A percentile compares a stretch with the other conserved stretches of the same genome.
phyloP scores from a whole-genome alignment of 2,329 filamentous ascomycete species.

The Orbilia quercus region DNA sequence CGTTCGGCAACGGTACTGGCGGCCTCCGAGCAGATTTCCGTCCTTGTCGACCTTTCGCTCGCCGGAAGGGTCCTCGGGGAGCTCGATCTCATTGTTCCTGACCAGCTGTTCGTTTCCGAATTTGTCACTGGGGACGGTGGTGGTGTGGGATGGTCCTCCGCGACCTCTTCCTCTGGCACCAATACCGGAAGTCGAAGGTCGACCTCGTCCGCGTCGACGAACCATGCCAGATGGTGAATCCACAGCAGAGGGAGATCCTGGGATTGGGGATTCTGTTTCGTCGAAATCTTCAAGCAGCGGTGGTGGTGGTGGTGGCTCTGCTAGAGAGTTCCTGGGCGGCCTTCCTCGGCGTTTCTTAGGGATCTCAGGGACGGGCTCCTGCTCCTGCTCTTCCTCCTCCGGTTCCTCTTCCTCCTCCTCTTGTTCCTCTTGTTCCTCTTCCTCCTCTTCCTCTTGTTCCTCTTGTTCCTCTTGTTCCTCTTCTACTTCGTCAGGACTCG shows the following conservation, averaged over 20 bases:
- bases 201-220: slow-evolving; percentile 66
- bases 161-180: slow-evolving; percentile 74
- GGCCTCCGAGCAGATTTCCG: slow-evolving; percentile 81
- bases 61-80: slow-evolving; percentile 87
- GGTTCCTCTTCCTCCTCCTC: slow-evolving; percentile 28
- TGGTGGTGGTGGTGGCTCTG: slow-evolving; percentile 18
- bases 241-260: slow-evolving; percentile 72
- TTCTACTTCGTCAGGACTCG: slow-evolving; percentile 30
- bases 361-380: slow-evolving; percentile 62
- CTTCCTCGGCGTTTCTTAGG: slow-evolving; percentile 67
- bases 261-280: slow-evolving; percentile 64
- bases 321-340: slow-evolving; percentile 62
- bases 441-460: slow-evolving; percentile 33
- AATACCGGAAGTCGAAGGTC: slow-evolving; percentile 72
- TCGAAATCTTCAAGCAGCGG: slow-evolving; percentile 33
- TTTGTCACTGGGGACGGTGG: slow-evolving; percentile 87
- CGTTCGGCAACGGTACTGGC: slow-evolving; percentile 91
- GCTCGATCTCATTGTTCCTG: slow-evolving; percentile 86
- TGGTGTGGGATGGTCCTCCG: slow-evolving; percentile 78
- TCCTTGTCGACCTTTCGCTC: slow-evolving; percentile 93
- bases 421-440: no score
- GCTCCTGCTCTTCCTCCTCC: slow-evolving; percentile 37
- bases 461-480: slow-evolving; percentile 44
- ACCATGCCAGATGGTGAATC: slow-evolving; percentile 72
- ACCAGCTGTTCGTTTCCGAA: slow-evolving; percentile 93